Conservation (phyloP, 352 stramenopile genomes). For the Globisporangium cederbergense region DNA sequence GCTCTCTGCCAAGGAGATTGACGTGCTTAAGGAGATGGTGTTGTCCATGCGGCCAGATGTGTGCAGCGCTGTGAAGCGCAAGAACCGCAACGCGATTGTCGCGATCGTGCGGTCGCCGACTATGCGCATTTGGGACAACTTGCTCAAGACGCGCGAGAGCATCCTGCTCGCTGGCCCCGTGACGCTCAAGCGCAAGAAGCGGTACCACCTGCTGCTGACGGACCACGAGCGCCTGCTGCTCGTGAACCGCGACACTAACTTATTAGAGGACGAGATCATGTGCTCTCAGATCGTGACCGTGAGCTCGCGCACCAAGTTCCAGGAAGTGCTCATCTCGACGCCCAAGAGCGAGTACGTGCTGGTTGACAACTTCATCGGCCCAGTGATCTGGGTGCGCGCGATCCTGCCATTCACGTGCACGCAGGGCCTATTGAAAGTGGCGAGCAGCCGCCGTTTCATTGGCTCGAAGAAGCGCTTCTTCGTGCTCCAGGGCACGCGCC, state of each 20-base stretch:
- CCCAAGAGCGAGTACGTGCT: conserved; percentile 76
- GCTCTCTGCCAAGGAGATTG: conserved; percentile 58
- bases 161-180: conserved; percentile 78
- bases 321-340: conserved; percentile 72
- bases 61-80: conserved; percentile 69
- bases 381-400: conserved; percentile 80
- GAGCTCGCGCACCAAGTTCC: conserved; percentile 74
- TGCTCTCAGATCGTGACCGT: conserved; percentile 85
- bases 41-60: conserved; percentile 69
- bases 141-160: conserved; percentile 81
- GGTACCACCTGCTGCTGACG: conserved; percentile 79
- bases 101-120: conserved; percentile 77
- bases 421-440: conserved; percentile 77
- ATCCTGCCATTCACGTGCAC: conserved; percentile 86
- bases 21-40: conserved; percentile 79
- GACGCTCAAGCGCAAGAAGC: conserved; percentile 82
- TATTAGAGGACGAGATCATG: conserved; percentile 88
- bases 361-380: conserved; percentile 83
- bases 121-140: conserved; percentile 80
- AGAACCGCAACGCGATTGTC: conserved; percentile 82
- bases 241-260: conserved; percentile 87
- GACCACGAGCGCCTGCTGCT: conserved; percentile 84
- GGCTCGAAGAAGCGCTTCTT: conserved; percentile 87
- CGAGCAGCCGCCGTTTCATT: conserved; percentile 71
- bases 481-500: conserved; percentile 51